These are phyloP conservation scores for Talaromyces stipitatus DNA, from an alignment of 495 filamentous ascomycete species.

Conservation along the genomic window DNA sequence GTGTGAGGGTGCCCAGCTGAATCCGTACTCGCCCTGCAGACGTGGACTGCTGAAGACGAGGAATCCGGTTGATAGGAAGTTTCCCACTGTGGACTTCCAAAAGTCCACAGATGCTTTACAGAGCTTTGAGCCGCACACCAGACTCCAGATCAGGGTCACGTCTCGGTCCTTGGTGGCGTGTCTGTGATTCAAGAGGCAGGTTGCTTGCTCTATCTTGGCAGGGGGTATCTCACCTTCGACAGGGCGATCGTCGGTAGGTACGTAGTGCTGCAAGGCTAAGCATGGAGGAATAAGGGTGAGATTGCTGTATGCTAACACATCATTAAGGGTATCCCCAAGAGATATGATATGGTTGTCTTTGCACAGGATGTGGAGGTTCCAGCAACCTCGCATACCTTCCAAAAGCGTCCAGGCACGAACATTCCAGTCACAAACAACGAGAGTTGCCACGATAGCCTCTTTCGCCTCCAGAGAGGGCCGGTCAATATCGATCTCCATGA, in stretches of 20 bases:
- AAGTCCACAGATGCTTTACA: constrained; percentile 8
- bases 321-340: constrained; percentile 8
- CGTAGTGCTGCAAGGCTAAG: not conserved
- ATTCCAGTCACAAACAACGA: constrained; percentile 21
- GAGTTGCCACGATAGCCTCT: constrained; percentile 11
- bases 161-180: constrained; percentile 11
- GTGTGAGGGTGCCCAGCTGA: constrained; percentile 11
- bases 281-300: not conserved
- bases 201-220: constrained; percentile 5
- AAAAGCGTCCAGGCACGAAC: constrained; percentile 18
- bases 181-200: constrained; percentile 11
- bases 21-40: not conserved
- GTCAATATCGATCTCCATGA: constrained; percentile 13
- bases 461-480: not conserved
- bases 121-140: constrained; percentile 7
- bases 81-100: constrained; percentile 6
- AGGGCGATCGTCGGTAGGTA: not conserved
- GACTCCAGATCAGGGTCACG: constrained; percentile 15
- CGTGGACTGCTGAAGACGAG: constrained; percentile 11
- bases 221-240: not conserved
- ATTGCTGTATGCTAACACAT: not conserved
- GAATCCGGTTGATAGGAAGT: constrained; percentile 7
- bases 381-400: constrained; percentile 14
- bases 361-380: constrained; percentile 14
- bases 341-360: constrained; percentile 11